Evolutionary conservation across 495 filamentous ascomycete genomes (phyloP), one percentile per base, ranked within the genome.

Genomic region (Hypoxylon trugodes): DNA sequence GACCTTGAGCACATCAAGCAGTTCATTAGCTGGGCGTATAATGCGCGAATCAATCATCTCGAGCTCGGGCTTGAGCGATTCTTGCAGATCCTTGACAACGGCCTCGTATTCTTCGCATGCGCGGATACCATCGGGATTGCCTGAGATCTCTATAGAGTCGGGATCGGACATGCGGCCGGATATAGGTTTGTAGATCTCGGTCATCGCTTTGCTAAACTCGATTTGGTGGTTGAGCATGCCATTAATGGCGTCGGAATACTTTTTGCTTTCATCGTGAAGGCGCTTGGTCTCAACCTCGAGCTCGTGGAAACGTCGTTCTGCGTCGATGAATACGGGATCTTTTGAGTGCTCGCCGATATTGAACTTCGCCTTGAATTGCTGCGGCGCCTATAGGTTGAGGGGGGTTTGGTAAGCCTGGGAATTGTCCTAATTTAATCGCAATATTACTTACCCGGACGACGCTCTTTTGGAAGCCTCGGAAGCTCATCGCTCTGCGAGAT

Each of bases 151-250:
- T 53, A 90, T 85, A 13, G 90, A 89, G 60, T 93, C 90, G 24
- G 95, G 96, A 78, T 98, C 95, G 30, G 94, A 97, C 71, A 96
- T 84, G 59, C 94, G 90, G 15, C 95, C 95, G 59, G 93, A 97
- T 65, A 99, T 98, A 43, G 95, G 95, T 71, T 96, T 97, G 81
- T 99, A 99, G 64, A 99, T 89, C 77, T 99, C 96, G 41, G 89
- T 88, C 77, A 95, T 89, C 28, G 92, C 91, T 79, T 96, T 88
- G 65, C 93, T 96, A 81, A 99, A 99, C 76, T 96, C 96, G 81
- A 98, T 97, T 77, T 99, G 95, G 78, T 97, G 92, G 75, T 80
- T 87, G 65, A 99, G 81, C 95, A 99, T 99, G 80, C 92, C 91
- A 77, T 98, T 98, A 74, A 99, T 97, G 72, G 95, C 92, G 35